Evolutionary conservation across 805 yeast species (phyloP), one percentile per base, ranked within the genome.

Genomic region (Metschnikowia hibisci): DNA sequence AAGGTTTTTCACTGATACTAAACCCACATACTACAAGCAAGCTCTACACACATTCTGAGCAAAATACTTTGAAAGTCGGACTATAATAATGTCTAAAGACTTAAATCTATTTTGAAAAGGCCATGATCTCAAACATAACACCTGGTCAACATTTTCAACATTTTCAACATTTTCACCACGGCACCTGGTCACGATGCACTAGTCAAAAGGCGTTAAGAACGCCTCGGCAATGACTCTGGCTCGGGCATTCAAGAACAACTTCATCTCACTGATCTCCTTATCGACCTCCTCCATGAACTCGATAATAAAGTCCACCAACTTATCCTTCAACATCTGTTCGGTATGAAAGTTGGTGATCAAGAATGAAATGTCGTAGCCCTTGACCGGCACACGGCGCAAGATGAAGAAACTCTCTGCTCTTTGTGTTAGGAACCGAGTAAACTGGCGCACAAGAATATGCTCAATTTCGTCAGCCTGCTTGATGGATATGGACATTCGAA

Each of bases 231-330:
- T 95, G 48, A 88, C 91, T 73, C 99, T 84, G 11, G 99, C 99
- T 61, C 99, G 80, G 11, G 99, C 96, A 61, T 93, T 93, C 63
- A 93, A 78, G 64, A 91, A 93, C 64, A 93, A 76, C 68, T 93
- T 93, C 95, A 93, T 93, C 64, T 93, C 99, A 66, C 96, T 87
- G 60, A 93, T 93, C 66, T 93, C 99, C 71, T 89, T 91, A 66
- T 93, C 99, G 14, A 93, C 99, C 60, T 90, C 99, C 66, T 93
- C 98, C 98, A 93, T 90, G 64, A 93, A 93, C 69, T 93, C 98
- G 54, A 93, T 88, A 54, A 93, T 90, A 64, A 93, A 93, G 65
- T 93, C 99, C 34, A 93, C 96, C 56, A 93, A 77, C 67, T 93
- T 93, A 57, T 84, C 90, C 69, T 93, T 91, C 69, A 90, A 78